Evolutionary conservation across 352 stramenopile genomes (phyloP), one percentile per base, ranked within the genome.

Genomic region (Pelagophyceae sp.): DNA sequence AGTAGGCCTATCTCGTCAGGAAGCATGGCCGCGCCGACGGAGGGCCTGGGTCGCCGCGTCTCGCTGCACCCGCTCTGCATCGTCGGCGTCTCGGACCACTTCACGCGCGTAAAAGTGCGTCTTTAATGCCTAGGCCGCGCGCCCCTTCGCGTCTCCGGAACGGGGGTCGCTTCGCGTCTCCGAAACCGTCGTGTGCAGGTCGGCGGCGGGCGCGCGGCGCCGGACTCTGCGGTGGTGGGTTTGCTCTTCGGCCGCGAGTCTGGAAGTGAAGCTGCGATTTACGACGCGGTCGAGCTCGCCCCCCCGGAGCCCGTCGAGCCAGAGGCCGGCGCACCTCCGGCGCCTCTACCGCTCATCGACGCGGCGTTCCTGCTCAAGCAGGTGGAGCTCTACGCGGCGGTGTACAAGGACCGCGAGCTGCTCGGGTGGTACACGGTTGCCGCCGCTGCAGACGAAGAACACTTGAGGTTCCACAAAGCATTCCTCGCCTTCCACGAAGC

Each of bases 161-260:
- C n/a, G n/a, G n/a, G n/a, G n/a, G n/a, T n/a, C n/a, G n/a, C n/a
- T n/a, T n/a, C n/a, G n/a, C n/a, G n/a, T n/a, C n/a, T n/a, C n/a
- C n/a, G n/a, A n/a, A n/a, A n/a, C n/a, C n/a, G n/a, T n/a, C n/a
- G n/a, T n/a, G n/a, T n/a, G n/a, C n/a, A 54, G 45, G 80, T 79
- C 38, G 87, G 82, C 61, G 85, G 81, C 81, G 87, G 76, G 72
- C 85, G 90, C 19, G 67, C 87, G 29, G 60, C 76, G 20, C 65
- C 27, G 15, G 67, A 72, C 20, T 81, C 93, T 87, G 81, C 83
- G 20, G 83, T 92, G 19, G 79, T 93, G 1, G 94, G 94, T 79
- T 85, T 95, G 38, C 85, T 98, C 32, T 98, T 97, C 83, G 94
- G n/a, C n/a, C n/a, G n/a, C n/a, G n/a, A n/a, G n/a, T n/a, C n/a